phyloP scores from a whole-genome alignment of 1,284 basidiomycete species.

The Ustilago bromivora region DNA sequence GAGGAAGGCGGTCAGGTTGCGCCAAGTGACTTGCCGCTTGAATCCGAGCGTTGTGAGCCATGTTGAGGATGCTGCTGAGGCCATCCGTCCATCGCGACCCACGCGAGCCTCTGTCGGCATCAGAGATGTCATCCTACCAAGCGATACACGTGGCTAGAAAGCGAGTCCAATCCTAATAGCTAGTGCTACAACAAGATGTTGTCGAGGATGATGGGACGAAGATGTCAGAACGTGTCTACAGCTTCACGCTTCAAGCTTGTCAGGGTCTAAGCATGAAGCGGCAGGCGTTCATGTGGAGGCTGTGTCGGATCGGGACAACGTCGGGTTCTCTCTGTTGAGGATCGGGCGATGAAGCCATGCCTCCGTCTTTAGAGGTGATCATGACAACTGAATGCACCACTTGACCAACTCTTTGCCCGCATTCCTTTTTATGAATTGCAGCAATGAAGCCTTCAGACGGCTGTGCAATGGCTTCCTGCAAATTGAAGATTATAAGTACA shows the following conservation, averaged over 20 bases:
- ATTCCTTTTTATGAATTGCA: not conserved
- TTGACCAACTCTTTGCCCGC: too few species aligned
- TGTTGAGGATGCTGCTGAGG: not conserved
- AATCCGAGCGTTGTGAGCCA: constrained; percentile 42
- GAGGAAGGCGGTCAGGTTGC: constrained; percentile 47
- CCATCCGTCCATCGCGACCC: not conserved
- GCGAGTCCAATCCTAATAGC: too few species aligned
- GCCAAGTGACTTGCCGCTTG: constrained; percentile 33
- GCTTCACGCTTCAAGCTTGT: not conserved
- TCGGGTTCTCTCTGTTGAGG: not conserved
- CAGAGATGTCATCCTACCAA: constrained; percentile 8
- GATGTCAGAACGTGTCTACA: not conserved
- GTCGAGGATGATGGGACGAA: not conserved
- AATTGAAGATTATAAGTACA: not conserved
- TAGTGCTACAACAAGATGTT: too few species aligned
- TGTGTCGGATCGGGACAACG: not conserved
- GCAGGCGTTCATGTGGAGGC: constrained; percentile 3
- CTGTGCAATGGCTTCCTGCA: not conserved
- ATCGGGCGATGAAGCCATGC: not conserved
- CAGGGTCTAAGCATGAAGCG: not conserved
- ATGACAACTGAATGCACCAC: too few species aligned
- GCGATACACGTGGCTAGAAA: not conserved
- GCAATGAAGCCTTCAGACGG: not conserved
- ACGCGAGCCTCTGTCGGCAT: not conserved
- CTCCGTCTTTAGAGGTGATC: too few species aligned